These are phyloP conservation scores for Dryas alaskensis DNA, from an alignment of 306 rosid species.

Conservation along the genomic window DNA sequence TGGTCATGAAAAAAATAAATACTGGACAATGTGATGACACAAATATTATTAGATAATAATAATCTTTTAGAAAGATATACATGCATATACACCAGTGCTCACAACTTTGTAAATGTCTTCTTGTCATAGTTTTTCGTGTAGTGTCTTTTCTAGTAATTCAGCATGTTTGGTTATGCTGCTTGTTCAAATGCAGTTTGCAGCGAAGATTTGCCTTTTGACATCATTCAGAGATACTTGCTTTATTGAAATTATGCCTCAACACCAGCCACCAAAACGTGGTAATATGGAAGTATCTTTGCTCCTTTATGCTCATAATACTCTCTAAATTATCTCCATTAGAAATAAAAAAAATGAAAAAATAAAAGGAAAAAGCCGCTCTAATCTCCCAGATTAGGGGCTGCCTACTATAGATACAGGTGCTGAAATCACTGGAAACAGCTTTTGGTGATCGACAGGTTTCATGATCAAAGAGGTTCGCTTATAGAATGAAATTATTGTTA, in stretches of 20 bases:
- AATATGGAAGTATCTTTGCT: constrained; percentile 25
- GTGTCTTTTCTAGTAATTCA: constrained; percentile 12
- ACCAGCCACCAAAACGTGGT: constrained; percentile 67
- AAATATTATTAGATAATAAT: background rate
- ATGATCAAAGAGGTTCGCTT: background rate
- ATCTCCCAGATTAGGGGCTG: background rate
- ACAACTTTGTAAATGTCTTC: background rate
- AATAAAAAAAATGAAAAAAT: background rate
- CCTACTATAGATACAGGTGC: background rate
- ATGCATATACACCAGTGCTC: background rate
- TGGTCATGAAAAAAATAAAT: background rate
- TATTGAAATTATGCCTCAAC: constrained; percentile 64
- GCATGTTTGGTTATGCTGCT: constrained; percentile 18
- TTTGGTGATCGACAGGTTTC: background rate
- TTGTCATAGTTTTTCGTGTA: constrained; percentile 3
- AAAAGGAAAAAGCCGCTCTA: background rate
- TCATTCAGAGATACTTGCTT: constrained; percentile 91
- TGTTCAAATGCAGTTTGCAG: constrained; percentile 61
- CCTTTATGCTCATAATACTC: background rate
- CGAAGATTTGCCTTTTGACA: constrained; percentile 82
- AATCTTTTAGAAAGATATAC: background rate
- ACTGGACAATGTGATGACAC: background rate
- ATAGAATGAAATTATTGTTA: background rate
- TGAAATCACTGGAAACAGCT: background rate
- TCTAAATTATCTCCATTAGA: background rate